A percentile compares a stretch with the other conserved stretches of the same genome.
These are phyloP conservation scores for Fusarium xyrophilum DNA, from an alignment of 2,329 filamentous ascomycete genomes.

Conservation along the genomic window DNA sequence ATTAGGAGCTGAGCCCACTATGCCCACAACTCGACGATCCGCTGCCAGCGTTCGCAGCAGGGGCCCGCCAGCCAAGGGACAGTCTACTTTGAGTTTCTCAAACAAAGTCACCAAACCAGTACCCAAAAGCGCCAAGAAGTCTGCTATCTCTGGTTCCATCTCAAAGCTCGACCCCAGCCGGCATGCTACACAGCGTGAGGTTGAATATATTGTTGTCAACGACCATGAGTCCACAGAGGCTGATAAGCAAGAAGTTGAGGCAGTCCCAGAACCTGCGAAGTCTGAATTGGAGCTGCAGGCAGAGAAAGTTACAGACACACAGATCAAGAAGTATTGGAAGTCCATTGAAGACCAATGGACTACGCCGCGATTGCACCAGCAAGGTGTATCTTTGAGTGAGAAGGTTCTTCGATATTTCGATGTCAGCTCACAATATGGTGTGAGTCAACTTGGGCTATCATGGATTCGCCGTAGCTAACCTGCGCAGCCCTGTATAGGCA, in stretches of 20 bases:
- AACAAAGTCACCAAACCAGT: constrained; percentile 63
- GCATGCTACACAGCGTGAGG: constrained; percentile 27
- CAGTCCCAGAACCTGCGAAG: constrained; percentile 48
- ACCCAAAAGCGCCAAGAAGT: constrained; percentile 56
- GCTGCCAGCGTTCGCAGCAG: constrained; percentile 49
- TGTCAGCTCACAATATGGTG: constrained; percentile 87
- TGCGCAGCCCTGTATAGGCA: constrained; percentile 79
- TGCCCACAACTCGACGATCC: constrained; percentile 61
- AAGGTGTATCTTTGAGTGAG: constrained; percentile 74
- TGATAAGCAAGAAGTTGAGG: constrained; percentile 32
- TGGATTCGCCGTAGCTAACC: neutral
- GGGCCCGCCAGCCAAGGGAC: constrained; percentile 51
- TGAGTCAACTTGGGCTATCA: constrained; percentile 59
- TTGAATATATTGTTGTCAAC: constrained; percentile 27
- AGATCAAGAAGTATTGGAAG: constrained; percentile 81
- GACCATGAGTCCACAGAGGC: constrained; percentile 30
- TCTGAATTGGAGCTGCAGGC: constrained; percentile 64
- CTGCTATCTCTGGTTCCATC: constrained; percentile 47
- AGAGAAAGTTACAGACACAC: constrained; percentile 67
- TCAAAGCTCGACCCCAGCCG: constrained; percentile 46
- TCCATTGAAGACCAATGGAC: constrained; percentile 72
- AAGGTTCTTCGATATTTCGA: constrained; percentile 93
- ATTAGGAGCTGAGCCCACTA: constrained; percentile 40
- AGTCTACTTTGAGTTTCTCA: constrained; percentile 63
- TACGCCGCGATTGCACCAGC: constrained; percentile 78